A percentile compares a stretch with the other conserved stretches of the same genome.
phyloP scores from a whole-genome alignment of 306 rosid species.

The Aeschynomene evenia region DNA sequence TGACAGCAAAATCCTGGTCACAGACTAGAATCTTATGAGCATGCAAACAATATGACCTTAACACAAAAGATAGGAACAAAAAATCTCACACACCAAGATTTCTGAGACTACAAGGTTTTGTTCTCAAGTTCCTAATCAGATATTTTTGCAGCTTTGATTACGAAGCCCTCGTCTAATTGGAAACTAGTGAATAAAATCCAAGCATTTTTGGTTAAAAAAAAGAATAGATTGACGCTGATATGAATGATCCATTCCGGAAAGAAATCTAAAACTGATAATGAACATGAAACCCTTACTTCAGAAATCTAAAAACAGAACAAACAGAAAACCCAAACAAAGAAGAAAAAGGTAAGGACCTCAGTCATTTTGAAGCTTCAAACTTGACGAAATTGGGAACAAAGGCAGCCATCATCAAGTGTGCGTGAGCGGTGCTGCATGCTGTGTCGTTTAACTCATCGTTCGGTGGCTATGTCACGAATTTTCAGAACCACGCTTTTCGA shows the following conservation, averaged over 20 bases:
- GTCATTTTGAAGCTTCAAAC: slow-evolving; percentile 7
- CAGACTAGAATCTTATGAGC: background rate
- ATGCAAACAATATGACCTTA: background rate
- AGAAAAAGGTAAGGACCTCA: background rate
- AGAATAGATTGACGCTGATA: background rate
- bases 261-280: background rate
- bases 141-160: background rate
- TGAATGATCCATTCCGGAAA: background rate
- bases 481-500: background rate
- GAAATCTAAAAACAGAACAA: background rate
- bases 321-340: background rate
- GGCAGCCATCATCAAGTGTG: background rate
- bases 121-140: background rate
- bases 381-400: background rate
- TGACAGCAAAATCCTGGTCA: no score
- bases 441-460: background rate
- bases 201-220: slow-evolving; percentile 6
- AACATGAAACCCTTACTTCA: background rate
- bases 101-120: background rate
- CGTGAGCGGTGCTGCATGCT: background rate
- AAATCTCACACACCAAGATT: background rate
- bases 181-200: background rate
- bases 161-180: background rate
- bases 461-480: no score
- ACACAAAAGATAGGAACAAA: background rate